Percentiles rank a stretch among this genome's conserved stretches.
Conservation (phyloP, 129 eudicot genomes). For the Oenanthe sinensis region DNA sequence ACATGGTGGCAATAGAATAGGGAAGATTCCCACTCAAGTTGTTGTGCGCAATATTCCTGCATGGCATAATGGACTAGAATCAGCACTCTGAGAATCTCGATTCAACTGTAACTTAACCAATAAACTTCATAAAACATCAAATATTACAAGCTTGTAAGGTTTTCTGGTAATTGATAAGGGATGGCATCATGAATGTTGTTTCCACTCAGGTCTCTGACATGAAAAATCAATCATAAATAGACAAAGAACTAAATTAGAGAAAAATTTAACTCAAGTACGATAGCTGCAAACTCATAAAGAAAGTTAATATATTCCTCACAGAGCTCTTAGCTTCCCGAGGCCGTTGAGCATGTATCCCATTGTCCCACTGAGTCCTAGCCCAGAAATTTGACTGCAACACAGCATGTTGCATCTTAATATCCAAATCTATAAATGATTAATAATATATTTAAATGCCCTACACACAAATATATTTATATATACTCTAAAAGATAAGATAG, state of each 20-base stretch:
- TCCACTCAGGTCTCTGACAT: slow-evolving; percentile 73
- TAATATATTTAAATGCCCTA: background rate
- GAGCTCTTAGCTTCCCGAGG: slow-evolving; percentile 56
- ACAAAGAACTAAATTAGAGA: slow-evolving; percentile 4
- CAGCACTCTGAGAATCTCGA: slow-evolving; percentile 5
- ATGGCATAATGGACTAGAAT: slow-evolving; percentile 14
- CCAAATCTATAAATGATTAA: background rate
- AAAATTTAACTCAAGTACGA: background rate
- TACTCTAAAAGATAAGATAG: background rate
- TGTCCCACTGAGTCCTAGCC: slow-evolving; percentile 70
- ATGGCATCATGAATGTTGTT: slow-evolving; percentile 74
- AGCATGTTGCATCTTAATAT: slow-evolving; percentile 21
- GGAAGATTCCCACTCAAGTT: slow-evolving; percentile 81
- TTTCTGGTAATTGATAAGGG: slow-evolving; percentile 85
- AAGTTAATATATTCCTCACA: slow-evolving; percentile 38
- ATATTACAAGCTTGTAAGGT: slow-evolving; percentile 81
- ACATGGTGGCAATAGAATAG: slow-evolving; percentile 61
- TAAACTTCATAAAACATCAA: slow-evolving; percentile 6
- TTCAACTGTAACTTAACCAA: background rate
- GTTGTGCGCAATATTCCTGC: slow-evolving; percentile 89
- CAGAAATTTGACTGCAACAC: slow-evolving; percentile 64
- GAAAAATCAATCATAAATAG: slow-evolving; percentile 1
- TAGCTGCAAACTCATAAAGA: background rate
- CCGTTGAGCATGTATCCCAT: slow-evolving; percentile 77
- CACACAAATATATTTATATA: background rate